phyloP scores from a whole-genome alignment of 2,329 filamentous ascomycete genomes.

The Colletotrichum sp. region DNA sequence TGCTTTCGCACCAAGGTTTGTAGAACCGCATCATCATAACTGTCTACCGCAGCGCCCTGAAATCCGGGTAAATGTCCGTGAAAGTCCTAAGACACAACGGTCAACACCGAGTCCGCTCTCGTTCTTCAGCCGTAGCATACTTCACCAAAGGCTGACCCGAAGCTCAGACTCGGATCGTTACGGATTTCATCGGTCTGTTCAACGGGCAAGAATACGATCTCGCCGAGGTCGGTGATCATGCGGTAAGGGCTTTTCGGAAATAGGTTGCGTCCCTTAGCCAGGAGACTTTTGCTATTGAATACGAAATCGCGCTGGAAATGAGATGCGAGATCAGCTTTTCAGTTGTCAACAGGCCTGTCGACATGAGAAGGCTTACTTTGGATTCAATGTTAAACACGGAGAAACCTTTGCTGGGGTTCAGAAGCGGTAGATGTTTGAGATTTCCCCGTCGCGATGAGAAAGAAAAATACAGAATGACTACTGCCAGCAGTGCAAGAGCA shows the following conservation, averaged over 20 bases:
- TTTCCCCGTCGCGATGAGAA: neutral
- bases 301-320: neutral
- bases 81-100: neutral
- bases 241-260: neutral
- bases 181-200: neutral
- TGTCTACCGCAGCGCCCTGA: neutral
- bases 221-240: neutral
- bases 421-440: neutral
- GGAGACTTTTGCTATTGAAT: neutral
- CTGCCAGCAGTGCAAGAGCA: neutral
- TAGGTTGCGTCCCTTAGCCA: neutral
- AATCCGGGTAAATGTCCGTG: neutral
- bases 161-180: neutral
- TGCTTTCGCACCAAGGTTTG: neutral
- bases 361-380: neutral
- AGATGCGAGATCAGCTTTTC: neutral
- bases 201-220: neutral
- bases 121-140: fast-evolving
- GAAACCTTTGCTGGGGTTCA: neutral
- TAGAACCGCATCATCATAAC: neutral
- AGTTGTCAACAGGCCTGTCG: fast-evolving
- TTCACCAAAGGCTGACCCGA: neutral
- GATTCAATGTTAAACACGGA: neutral
- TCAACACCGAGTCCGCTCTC: neutral
- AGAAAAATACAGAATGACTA: neutral